Evolutionary conservation across 768 basidiomycete species (phyloP).

Genomic region (Kwoniella sp.): DNA sequence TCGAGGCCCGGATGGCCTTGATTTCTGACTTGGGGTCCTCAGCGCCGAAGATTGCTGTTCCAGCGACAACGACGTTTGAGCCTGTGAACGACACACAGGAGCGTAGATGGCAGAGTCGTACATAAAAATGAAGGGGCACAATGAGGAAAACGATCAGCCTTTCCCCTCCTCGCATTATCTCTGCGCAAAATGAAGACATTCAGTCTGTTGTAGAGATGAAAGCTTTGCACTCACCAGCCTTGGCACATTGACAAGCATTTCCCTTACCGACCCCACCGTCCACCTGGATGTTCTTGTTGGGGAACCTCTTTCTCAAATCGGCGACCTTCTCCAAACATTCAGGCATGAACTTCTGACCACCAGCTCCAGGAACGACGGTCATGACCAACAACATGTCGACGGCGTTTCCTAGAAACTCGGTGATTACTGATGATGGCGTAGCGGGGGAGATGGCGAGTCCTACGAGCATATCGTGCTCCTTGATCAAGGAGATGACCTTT

Average conservation of each 20-base stretch:
- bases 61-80: slow-evolving; percentile 97
- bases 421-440: slow-evolving; percentile 84
- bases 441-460: slow-evolving; percentile 97
- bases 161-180: too few species aligned
- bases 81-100: slow-evolving; percentile 62
- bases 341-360: slow-evolving; percentile 94
- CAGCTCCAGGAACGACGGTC: slow-evolving; percentile 94
- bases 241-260: slow-evolving; percentile 81
- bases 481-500: slow-evolving; percentile 77
- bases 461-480: slow-evolving; percentile 81
- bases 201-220: too few species aligned
- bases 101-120: too few species aligned
- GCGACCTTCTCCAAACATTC: slow-evolving; percentile 89
- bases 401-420: slow-evolving; percentile 75
- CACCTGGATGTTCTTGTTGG: slow-evolving; percentile 93
- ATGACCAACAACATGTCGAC: slow-evolving; percentile 97
- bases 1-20: background rate
- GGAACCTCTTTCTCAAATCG: slow-evolving; percentile 86
- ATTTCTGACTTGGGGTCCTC: slow-evolving; percentile 63
- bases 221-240: slow-evolving; percentile 78
- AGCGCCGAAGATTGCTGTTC: slow-evolving; percentile 89
- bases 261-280: slow-evolving; percentile 96
- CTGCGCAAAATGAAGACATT: too few species aligned
- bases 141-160: too few species aligned
- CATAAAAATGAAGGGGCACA: too few species aligned